A percentile compares a stretch with the other conserved stretches of the same genome.
These are phyloP conservation scores for Glebionis coronaria DNA, from an alignment of 129 eudicot species.

Conservation along the genomic window DNA sequence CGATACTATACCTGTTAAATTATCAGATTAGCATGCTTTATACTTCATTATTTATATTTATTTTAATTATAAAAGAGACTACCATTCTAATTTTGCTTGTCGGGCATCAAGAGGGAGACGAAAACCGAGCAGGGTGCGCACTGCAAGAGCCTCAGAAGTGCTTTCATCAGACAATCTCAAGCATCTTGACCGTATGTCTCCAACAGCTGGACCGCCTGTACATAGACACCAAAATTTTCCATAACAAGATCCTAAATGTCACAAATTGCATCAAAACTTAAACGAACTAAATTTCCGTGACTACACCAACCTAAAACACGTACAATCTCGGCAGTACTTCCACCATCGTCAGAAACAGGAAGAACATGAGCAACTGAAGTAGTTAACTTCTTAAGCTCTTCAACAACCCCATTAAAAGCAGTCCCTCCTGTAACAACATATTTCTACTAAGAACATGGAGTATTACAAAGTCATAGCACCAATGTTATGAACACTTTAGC, in stretches of 20 bases:
- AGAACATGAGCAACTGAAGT: constrained; percentile 89
- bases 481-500: too few species aligned
- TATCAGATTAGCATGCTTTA: constrained; percentile 25
- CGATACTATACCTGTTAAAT: constrained; percentile 72
- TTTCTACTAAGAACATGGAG: too few species aligned
- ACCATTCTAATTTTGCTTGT: constrained; percentile 89
- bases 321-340: constrained; percentile 96
- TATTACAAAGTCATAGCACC: too few species aligned
- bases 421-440: too few species aligned
- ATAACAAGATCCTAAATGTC: too few species aligned
- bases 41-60: too few species aligned
- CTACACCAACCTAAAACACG: constrained; percentile 52
- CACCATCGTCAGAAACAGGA: constrained; percentile 98
- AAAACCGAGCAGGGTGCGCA: constrained; percentile 78
- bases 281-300: too few species aligned
- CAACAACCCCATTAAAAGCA: constrained; percentile 93
- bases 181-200: constrained; percentile 96
- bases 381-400: constrained; percentile 82
- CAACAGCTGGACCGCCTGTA: constrained; percentile 98
- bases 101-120: constrained; percentile 73
- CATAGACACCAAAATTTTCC: too few species aligned
- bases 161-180: constrained; percentile 89
- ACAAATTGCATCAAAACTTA: too few species aligned
- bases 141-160: constrained; percentile 90
- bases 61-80: background rate